These are phyloP conservation scores for Coniosporium apollinis DNA, from an alignment of 495 filamentous ascomycete species.

Conservation along the genomic window DNA sequence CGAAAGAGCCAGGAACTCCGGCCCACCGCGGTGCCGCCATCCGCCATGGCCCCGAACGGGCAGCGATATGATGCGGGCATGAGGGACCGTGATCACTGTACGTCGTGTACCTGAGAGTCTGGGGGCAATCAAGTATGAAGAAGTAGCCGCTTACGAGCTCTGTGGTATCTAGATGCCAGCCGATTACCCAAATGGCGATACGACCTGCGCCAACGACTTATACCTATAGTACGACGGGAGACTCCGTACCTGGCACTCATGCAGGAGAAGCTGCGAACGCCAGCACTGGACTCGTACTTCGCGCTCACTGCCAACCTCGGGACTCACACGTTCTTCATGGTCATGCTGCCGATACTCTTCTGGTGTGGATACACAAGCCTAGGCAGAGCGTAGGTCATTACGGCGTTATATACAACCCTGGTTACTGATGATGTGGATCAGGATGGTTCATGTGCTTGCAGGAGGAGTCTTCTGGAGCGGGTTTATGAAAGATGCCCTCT, in stretches of 20 bases:
- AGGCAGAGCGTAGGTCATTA: conserved; percentile 55
- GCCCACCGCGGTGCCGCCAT: no score
- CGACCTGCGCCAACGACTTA: conserved; percentile 55
- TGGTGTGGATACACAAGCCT: conserved; percentile 78
- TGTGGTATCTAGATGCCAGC: conserved; percentile 64
- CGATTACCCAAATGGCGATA: conserved; percentile 83
- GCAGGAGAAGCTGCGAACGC: conserved; percentile 46
- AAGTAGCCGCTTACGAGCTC: no score
- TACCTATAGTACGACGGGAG: conserved; percentile 85
- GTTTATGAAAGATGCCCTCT: conserved; percentile 85
- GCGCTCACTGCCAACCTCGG: conserved; percentile 92
- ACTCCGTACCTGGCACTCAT: conserved; percentile 81
- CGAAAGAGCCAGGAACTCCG: no score
- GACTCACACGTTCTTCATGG: conserved; percentile 98
- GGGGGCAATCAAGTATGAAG: no score
- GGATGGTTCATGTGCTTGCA: conserved; percentile 77
- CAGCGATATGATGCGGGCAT: conserved; percentile 20
- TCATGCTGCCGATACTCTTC: conserved; percentile 78
- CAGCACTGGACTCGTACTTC: conserved; percentile 83
- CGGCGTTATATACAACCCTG: not conserved
- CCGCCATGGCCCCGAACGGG: no score
- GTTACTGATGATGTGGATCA: conserved; percentile 18
- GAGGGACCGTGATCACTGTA: conserved; percentile 23
- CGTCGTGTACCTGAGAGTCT: conserved; percentile 1
- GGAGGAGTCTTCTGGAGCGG: conserved; percentile 84